Percentiles rank a stretch among this genome's conserved stretches.
These are phyloP conservation scores for Gastrolobium bilobum DNA, from an alignment of 306 rosid genomes.

Conservation along the genomic window DNA sequence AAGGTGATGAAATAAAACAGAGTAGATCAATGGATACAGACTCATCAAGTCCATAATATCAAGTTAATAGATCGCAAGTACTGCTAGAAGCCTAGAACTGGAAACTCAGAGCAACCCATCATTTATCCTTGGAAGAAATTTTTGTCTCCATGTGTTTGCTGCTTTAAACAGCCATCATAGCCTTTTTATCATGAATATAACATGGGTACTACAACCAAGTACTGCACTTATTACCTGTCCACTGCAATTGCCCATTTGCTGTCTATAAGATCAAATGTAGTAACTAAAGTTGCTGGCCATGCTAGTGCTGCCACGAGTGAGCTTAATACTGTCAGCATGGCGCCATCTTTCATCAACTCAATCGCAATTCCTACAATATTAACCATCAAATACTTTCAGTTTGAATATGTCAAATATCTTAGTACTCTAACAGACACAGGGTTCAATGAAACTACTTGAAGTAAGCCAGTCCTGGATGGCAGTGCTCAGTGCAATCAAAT, in stretches of 20 bases:
- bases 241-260: constrained; percentile 76
- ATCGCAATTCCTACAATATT: constrained; percentile 53
- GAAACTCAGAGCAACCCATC: constrained; percentile 12
- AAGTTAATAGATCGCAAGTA: constrained; percentile 2
- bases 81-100: constrained; percentile 21
- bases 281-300: constrained; percentile 72
- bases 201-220: constrained; percentile 40
- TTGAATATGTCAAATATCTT: constrained; percentile 39
- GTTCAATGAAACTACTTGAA: constrained; percentile 57
- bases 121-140: constrained; percentile 28
- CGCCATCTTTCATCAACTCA: constrained; percentile 70
- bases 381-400: constrained; percentile 39
- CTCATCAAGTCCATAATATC: constrained; percentile 6
- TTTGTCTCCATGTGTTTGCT: constrained; percentile 22
- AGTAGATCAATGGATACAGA: constrained; percentile 12
- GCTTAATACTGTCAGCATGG: constrained; percentile 73
- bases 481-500: constrained; percentile 71
- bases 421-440: constrained; percentile 31
- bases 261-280: constrained; percentile 72
- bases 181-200: constrained; percentile 15
- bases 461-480: constrained; percentile 73
- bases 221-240: constrained; percentile 62
- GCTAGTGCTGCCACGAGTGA: constrained; percentile 69
- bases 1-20: constrained; percentile 1
- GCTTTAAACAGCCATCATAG: constrained; percentile 18